Base-by-base conservation (phyloP, 2,329 filamentous ascomycete species). In the Albophoma yamanashiensis region DNA sequence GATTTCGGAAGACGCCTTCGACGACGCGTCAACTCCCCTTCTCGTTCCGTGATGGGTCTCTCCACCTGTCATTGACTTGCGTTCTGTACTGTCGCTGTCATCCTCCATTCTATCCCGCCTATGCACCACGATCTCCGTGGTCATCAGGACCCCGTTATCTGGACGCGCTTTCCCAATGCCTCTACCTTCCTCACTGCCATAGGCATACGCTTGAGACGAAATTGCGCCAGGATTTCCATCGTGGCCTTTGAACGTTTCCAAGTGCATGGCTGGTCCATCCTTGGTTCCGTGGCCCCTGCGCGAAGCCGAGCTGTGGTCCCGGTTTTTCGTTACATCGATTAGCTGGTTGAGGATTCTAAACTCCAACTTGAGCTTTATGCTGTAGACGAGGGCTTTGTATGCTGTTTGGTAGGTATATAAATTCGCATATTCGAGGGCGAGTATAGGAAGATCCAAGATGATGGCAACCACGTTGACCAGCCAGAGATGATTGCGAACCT, bases 381-480 rank as follows among this genome's bases (percentile, higher is more conserved):
- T 68, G 61, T 73, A 72, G 22, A 68, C 66, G 22, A 71, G 61
- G 5, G 64, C 65, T 62, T 72, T 71, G 66, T 68, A 72, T 25
- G 67, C 63, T 2, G 69, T 71, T 61, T 72, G 70, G 11, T 70
- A 36, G 38, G 67, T 62, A 61, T 70, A 71, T 1, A 66, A 62
- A 12, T 66, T 63, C 17, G 66, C 55, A 58, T 67, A 71, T 62
- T 74, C 67, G 43, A 73, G 64, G 27, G 17, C 64, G 20, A 73
- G 38, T 39, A 73, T 68, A 12, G 73, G 65, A n/a, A 77, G 58
- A 60, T 79, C 76, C 66, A 79, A 71, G 1, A 73, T 42, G 39
- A 79, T 70, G 43, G 78, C 73, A 4, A 73, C 55, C 9, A 76
- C 64, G 59, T 79, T 78, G 43, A 78, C 73, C 14, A 71, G 68